These are phyloP conservation scores for Drechmeria coniospora DNA, from an alignment of 2,329 filamentous ascomycete genomes.

Conservation along the genomic window DNA sequence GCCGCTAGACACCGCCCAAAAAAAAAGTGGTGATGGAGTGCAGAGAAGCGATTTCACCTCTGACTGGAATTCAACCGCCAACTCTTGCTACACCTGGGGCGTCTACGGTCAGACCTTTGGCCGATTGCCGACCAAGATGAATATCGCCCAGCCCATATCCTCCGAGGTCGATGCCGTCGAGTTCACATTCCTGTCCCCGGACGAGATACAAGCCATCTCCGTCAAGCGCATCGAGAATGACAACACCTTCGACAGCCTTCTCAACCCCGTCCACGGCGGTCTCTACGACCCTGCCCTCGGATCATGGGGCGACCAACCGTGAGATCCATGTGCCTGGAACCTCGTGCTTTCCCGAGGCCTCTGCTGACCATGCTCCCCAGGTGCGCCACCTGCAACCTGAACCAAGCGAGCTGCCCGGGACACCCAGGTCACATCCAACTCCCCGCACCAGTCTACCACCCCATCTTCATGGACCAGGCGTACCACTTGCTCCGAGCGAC, in stretches of 20 bases:
- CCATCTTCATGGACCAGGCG: constrained; percentile 89
- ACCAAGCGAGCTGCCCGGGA: constrained; percentile 68
- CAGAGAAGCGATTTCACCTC: no score
- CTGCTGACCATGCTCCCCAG: constrained; percentile 24
- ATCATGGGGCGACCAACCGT: constrained; percentile 75
- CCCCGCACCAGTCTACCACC: constrained; percentile 84
- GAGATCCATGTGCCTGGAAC: constrained; percentile 12
- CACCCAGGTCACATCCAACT: constrained; percentile 93
- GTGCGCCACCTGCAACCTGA: constrained; percentile 84
- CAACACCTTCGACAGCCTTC: constrained; percentile 80
- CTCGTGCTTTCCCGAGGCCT: background rate
- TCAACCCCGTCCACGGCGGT: constrained; percentile 79
- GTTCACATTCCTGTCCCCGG: constrained; percentile 68
- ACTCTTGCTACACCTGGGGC: no score
- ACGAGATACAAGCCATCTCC: constrained; percentile 77
- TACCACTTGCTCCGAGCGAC: constrained; percentile 72
- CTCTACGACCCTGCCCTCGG: constrained; percentile 87
- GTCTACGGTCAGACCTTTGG: no score
- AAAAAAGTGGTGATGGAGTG: no score
- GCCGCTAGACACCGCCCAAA: no score
- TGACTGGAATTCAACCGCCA: no score
- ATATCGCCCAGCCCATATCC: constrained; percentile 65
- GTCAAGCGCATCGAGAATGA: constrained; percentile 90
- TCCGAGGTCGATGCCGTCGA: constrained; percentile 77
- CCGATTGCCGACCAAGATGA: no score